A percentile compares a stretch with the other conserved stretches of the same genome.
Conservation (phyloP, 2,329 filamentous ascomycete species). For the Fusarium annulatum region DNA sequence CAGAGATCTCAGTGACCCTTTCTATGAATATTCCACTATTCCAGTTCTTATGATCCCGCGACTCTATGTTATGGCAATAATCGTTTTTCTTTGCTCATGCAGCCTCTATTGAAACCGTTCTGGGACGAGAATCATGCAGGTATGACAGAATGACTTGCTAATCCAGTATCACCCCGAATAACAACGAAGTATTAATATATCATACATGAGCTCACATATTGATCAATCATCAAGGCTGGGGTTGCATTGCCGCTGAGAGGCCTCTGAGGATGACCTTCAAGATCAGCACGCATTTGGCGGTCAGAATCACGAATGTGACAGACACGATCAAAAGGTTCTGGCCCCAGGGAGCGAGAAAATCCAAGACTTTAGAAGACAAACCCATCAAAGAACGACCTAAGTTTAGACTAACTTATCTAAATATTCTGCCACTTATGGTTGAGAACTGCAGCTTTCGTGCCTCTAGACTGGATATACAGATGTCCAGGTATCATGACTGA, state of each 20-base stretch:
- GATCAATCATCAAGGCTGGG: neutral
- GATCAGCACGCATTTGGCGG: conserved; percentile 30
- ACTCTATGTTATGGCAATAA: neutral
- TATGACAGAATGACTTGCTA: neutral
- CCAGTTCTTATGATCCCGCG: neutral
- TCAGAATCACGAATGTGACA: neutral
- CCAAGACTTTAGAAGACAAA: neutral
- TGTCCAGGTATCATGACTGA: neutral
- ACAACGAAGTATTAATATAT: neutral
- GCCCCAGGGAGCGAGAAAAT: neutral
- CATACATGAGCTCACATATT: neutral
- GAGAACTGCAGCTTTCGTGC: neutral
- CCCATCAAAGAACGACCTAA: neutral
- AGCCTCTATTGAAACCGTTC: neutral
- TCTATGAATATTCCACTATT: too few species aligned
- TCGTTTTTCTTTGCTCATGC: neutral
- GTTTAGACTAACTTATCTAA: neutral
- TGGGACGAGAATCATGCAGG: neutral
- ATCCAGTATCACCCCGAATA: neutral
- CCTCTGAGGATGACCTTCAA: conserved; percentile 1
- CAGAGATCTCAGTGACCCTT: neutral
- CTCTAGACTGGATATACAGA: neutral
- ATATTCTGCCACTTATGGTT: neutral
- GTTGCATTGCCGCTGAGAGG: neutral
- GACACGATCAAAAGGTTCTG: neutral